Percentiles rank a stretch among this genome's conserved stretches.
These are phyloP conservation scores for Angophora floribunda DNA, from an alignment of 345 rosid genomes.

Conservation along the genomic window DNA sequence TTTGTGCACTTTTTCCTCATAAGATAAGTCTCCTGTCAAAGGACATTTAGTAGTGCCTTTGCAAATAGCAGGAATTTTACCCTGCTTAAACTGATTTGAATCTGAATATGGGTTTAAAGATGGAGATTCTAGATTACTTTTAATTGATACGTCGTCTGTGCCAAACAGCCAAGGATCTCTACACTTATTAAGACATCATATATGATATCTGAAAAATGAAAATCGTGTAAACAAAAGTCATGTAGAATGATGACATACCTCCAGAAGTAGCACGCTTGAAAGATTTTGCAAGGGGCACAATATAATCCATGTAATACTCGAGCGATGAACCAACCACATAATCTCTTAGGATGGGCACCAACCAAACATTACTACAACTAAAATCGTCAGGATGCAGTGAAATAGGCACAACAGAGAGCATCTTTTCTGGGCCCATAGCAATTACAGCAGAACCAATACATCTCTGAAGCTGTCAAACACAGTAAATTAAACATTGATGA, in stretches of 20 bases:
- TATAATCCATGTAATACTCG: conserved; percentile 61
- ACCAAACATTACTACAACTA: conserved; percentile 57
- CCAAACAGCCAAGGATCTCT: background rate
- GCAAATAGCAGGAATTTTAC: background rate
- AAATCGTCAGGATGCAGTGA: conserved; percentile 38
- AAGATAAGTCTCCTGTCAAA: background rate
- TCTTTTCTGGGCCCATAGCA: conserved; percentile 74
- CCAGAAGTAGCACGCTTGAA: conserved; percentile 41
- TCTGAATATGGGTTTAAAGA: background rate
- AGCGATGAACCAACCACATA: conserved; percentile 65
- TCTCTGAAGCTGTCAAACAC: conserved; percentile 43
- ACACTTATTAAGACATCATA: background rate
- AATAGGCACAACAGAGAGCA: conserved; percentile 64
- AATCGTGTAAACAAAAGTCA: background rate
- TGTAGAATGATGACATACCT: conserved; percentile 31
- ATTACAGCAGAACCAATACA: conserved; percentile 86
- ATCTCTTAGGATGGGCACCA: conserved; percentile 67
- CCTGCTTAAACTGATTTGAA: background rate
- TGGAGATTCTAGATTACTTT: background rate
- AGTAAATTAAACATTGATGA: background rate
- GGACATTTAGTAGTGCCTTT: background rate
- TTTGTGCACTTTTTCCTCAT: background rate
- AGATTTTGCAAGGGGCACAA: conserved; percentile 79
- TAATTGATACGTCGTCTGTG: background rate
- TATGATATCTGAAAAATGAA: background rate